Evolutionary conservation across 1,284 basidiomycete genomes (phyloP).

Genomic region (Ceratobasidium papillatum): DNA sequence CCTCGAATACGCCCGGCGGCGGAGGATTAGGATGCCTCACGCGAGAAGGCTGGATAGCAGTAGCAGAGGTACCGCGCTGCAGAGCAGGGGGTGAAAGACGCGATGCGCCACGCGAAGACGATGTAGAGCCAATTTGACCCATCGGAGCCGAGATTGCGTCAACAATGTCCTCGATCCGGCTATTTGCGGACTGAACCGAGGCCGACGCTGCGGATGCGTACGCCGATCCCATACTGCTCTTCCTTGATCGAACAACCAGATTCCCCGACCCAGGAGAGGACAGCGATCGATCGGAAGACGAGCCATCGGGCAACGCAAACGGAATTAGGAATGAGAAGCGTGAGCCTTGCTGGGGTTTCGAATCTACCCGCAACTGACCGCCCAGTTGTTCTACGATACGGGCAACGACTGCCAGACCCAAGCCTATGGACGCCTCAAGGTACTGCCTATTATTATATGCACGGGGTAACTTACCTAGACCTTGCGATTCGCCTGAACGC

Average conservation of each 20-base stretch:
- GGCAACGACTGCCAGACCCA: slow-evolving; percentile 83
- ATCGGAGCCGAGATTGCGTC: slow-evolving; percentile 61
- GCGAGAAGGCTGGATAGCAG: background rate
- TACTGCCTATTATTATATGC: background rate
- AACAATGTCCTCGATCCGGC: slow-evolving; percentile 68
- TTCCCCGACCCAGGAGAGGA: slow-evolving; percentile 20
- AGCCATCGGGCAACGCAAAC: slow-evolving; percentile 55
- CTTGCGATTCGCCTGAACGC: slow-evolving; percentile 54
- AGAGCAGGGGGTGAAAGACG: slow-evolving; percentile 31
- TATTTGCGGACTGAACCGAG: slow-evolving; percentile 26
- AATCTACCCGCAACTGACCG: slow-evolving; percentile 83
- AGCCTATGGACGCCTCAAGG: slow-evolving; percentile 55
- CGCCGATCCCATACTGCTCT: slow-evolving; percentile 28
- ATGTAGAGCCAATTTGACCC: slow-evolving; percentile 52
- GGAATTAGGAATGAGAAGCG: slow-evolving; percentile 78
- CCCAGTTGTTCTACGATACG: slow-evolving; percentile 84
- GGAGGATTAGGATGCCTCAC: slow-evolving; percentile 14
- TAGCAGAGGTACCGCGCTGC: background rate
- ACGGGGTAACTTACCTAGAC: slow-evolving; percentile 59
- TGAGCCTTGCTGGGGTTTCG: slow-evolving; percentile 73
- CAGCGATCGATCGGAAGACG: slow-evolving; percentile 28
- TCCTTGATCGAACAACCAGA: slow-evolving; percentile 23
- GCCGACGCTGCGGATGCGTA: slow-evolving; percentile 33
- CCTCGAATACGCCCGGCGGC: slow-evolving; percentile 51
- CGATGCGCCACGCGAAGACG: background rate